Evolutionary conservation across 441 rosid genomes (phyloP).

Genomic region (Biscutella laevigata): DNA sequence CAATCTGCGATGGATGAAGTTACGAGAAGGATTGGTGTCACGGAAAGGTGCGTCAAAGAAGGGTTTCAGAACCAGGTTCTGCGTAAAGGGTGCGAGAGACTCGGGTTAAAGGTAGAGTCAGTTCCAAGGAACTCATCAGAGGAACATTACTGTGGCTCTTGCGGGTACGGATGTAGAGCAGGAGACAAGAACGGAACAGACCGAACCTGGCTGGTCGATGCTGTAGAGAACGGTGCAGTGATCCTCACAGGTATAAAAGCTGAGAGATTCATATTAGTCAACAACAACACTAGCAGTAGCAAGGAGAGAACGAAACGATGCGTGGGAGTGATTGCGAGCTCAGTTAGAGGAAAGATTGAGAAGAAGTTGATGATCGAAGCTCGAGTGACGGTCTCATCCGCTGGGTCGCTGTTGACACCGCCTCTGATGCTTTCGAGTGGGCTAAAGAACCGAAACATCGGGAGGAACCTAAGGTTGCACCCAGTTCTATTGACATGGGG

Average conservation of each 20-base stretch:
- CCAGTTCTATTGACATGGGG: conserved; percentile 66
- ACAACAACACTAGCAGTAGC: conserved; percentile 3
- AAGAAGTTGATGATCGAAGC: conserved; percentile 55
- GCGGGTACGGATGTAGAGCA: conserved; percentile 52
- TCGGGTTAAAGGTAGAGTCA: conserved; percentile 38
- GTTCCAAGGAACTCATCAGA: conserved; percentile 51
- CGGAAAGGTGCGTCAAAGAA: conserved; percentile 34
- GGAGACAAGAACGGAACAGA: conserved; percentile 70
- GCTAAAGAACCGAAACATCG: conserved; percentile 49
- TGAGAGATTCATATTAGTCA: conserved; percentile 41
- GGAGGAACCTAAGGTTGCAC: conserved; percentile 61
- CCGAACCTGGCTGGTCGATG: conserved; percentile 69
- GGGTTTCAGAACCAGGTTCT: conserved; percentile 67
- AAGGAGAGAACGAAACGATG: conserved; percentile 37
- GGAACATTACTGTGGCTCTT: conserved; percentile 69
- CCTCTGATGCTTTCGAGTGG: conserved; percentile 66
- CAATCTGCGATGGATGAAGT: conserved; percentile 53
- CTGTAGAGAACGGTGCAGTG: conserved; percentile 47
- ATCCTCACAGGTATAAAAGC: conserved; percentile 70
- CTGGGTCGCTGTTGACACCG: conserved; percentile 67
- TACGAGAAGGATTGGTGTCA: conserved; percentile 47
- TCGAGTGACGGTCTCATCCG: conserved; percentile 50
- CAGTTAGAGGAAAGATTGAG: conserved; percentile 24
- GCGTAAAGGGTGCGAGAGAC: conserved; percentile 63
- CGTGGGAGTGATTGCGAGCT: conserved; percentile 46